A percentile compares a stretch with the other conserved stretches of the same genome.
Conservation (phyloP, 768 basidiomycete species). For the Cyclocybe aegerita region DNA sequence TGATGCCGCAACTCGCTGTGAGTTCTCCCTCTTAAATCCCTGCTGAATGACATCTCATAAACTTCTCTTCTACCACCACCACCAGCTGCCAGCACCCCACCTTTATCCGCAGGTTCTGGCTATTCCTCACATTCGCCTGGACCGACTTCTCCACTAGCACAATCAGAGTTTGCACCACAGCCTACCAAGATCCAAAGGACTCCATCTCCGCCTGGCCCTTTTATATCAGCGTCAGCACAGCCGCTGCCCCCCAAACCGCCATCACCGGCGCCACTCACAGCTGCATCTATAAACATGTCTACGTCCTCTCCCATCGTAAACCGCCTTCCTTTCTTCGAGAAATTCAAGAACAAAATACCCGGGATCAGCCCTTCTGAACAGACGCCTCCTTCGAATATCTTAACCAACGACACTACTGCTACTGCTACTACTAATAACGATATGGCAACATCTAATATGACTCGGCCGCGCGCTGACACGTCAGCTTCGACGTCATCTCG, state of each 20-base stretch:
- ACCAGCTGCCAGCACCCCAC: constrained; percentile 39
- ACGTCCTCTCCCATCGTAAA: constrained; percentile 27
- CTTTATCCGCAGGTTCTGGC: constrained; percentile 46
- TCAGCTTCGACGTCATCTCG: background rate
- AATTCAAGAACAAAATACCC: constrained; percentile 40
- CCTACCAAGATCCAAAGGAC: constrained; percentile 13
- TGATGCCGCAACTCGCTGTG: constrained; percentile 39
- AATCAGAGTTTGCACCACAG: constrained; percentile 24
- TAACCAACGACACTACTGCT: constrained; percentile 4
- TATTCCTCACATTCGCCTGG: constrained; percentile 45
- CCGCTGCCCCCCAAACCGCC: constrained; percentile 7
- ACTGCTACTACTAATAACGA: background rate
- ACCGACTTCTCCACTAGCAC: constrained; percentile 39
- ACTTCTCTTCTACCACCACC: constrained; percentile 10
- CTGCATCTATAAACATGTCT: constrained; percentile 5
- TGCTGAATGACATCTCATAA: constrained; percentile 10
- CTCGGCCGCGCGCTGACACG: background rate
- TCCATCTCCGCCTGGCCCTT: constrained; percentile 22
- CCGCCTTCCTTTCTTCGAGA: constrained; percentile 58
- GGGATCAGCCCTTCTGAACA: constrained; percentile 17
- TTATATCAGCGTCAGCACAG: constrained; percentile 12
- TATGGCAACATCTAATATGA: background rate
- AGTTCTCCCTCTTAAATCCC: constrained; percentile 20
- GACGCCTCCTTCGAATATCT: constrained; percentile 1
- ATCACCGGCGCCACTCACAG: constrained; percentile 13